Conservation (phyloP, 2,329 filamentous ascomycete genomes). For the Aspergillus fischeri region DNA sequence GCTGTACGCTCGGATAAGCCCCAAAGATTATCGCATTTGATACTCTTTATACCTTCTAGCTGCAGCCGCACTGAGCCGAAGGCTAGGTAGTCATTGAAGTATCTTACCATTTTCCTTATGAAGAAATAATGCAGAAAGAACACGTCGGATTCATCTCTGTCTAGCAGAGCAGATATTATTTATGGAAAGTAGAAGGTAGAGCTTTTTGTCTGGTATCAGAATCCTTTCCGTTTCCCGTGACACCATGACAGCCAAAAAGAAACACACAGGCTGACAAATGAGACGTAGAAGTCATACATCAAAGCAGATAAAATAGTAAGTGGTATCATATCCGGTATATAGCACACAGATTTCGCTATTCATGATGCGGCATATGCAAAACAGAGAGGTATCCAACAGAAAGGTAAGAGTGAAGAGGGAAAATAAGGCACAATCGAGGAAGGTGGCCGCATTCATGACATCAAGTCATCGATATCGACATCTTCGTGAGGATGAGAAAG, state of each 20-base stretch:
- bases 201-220: not conserved
- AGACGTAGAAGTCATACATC: not conserved
- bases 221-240: not conserved
- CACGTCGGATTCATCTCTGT: not conserved
- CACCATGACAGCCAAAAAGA: not conserved
- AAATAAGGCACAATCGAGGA: constrained; percentile 6
- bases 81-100: too few species aligned
- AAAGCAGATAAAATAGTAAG: constrained; percentile 3
- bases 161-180: not conserved
- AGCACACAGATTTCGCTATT: constrained; percentile 11
- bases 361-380: constrained; percentile 19
- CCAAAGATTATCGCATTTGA: too few species aligned
- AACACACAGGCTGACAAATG: constrained; percentile 4
- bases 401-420: constrained; percentile 4
- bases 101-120: not conserved
- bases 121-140: not conserved
- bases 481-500: constrained; percentile 25
- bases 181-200: not conserved
- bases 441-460: constrained; percentile 19
- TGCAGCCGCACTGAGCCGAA: not conserved
- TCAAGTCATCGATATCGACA: constrained; percentile 34
- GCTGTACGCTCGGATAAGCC: not conserved
- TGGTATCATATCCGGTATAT: constrained; percentile 20
- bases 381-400: constrained; percentile 8
- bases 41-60: not conserved